These are phyloP conservation scores for Cystobasidium tubakii DNA, from an alignment of 768 basidiomycete species.

Conservation along the genomic window DNA sequence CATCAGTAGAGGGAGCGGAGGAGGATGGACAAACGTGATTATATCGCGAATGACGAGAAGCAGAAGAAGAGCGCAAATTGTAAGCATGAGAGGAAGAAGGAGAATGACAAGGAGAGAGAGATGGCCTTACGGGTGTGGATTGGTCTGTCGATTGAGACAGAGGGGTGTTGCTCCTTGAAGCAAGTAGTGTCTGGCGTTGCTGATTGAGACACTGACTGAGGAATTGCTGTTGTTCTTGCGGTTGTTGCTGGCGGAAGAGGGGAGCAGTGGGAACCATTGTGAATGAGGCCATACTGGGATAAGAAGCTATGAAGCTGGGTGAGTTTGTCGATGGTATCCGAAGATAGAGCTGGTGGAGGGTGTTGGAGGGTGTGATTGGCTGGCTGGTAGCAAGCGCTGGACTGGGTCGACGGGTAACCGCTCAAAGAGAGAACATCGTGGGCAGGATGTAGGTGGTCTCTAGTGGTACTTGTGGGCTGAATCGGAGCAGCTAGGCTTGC, in stretches of 20 bases:
- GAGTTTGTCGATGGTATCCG: slow-evolving; percentile 5
- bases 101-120: not conserved
- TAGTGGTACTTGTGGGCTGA: not conserved
- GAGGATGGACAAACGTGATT: not conserved
- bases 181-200: not conserved
- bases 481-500: not conserved
- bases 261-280: slow-evolving; percentile 2
- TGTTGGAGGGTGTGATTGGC: not conserved
- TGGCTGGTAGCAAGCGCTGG: not conserved
- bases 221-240: not conserved
- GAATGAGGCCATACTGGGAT: slow-evolving; percentile 11
- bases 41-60: not conserved
- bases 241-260: not conserved
- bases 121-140: not conserved
- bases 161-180: not conserved
- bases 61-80: not conserved
- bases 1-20: not conserved
- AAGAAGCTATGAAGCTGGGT: not conserved
- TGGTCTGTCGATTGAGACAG: not conserved
- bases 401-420: not conserved
- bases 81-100: not conserved
- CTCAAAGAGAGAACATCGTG: not conserved
- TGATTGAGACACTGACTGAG: slow-evolving; percentile 1
- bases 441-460: not conserved
- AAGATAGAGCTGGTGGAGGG: not conserved